Base-by-base conservation (phyloP, 495 filamentous ascomycete species). In the Trichoderma orchidacearum region DNA sequence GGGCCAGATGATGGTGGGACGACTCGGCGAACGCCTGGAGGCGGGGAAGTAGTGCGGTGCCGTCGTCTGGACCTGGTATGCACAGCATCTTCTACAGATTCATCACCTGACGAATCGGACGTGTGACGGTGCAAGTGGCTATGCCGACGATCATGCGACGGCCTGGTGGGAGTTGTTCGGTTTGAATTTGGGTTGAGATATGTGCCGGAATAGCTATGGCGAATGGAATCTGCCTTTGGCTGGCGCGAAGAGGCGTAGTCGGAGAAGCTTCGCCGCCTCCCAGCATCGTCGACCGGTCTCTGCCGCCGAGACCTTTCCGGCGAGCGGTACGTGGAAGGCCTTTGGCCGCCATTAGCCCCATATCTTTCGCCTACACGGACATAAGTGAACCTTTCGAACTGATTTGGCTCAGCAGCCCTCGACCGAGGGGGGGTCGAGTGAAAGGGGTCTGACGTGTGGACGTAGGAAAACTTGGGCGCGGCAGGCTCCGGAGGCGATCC, bases 261-360 rank as follows among this genome's bases (percentile, higher is more conserved):
- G 3, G 66, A 63, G 50, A 63, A 61, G 51, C 63, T 65, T 51
- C 64, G 62, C 30, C 61, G 51, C 15, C 67, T 61, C 5, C 60
- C 56, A 12, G 61, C 56, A 18, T 59, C 61, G 30, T 61, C 62
- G 3, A 63, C 60, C 28, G 67, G 63, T 51, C 59, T 58, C 50
- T 57, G 58, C 21, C 60, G 60, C 36, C 56, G 56, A 52, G 55
- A 45, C 23, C 56, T 6, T 36, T 59, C 60, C 53, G 55, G 56
- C 48, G 59, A 35, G 28, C 38, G 56, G n/a, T n/a, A n/a, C 56
- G 25, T 41, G 41, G 30, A 56, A 11, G 52, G 60, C 3, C 51
- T 59, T 25, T 64, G 7, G 30, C 63, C 63, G 30, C 60, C 59
- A 55, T 53, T 25, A 31, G 41, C 34, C 30, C 25, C 32, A 45